Base-by-base conservation (phyloP, 1,139 yeast genomes). In the Hanseniaspora uvarum region DNA sequence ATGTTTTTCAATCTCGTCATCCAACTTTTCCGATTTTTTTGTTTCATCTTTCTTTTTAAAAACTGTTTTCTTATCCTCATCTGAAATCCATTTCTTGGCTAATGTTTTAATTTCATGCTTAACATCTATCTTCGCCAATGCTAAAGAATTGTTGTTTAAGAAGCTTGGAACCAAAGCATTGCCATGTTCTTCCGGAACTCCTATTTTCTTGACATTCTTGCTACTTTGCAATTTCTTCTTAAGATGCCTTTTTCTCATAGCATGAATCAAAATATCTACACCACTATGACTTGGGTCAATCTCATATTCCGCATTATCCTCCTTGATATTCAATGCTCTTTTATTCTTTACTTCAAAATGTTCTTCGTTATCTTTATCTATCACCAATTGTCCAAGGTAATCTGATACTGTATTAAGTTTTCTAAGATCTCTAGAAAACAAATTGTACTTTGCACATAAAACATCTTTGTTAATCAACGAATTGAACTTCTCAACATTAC, bases 391-490 rank as follows among this genome's bases (percentile, higher is more conserved):
- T 11, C 53, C 53, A 8, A 50, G 18, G 16, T 50, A 50, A 21
- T 50, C 50, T 1, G 53, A 21, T 7, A 49, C 45, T 1, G 54
- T 54, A 37, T 54, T 54, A n/a, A 54, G 45, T 38, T 54, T 54
- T 34, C 56, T 39, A 18, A 54, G 26, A 40, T 54, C 53, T 28
- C 56, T 45, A 7, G 56, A 47, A 30, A 48, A 48, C 16, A 54
- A 40, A 14, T 49, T 45, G 24, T 54, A 51, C 30, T 45, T 28
- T 11, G 47, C 36, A 31, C 56, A 54, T 11, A 54, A 34, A 6
- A 43, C 54, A 49, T 49, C 50, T 33, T 54, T 54, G 30, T 36
- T 37, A 5, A 54, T 36, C 19, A 46, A 23, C 4, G 49, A 46
- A 36, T 54, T 54, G 19, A 54, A 54, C 24, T 49, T 50, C 19